Evolutionary conservation across 495 filamentous ascomycete species (phyloP).

Genomic region (Xylaria bambusicola): DNA sequence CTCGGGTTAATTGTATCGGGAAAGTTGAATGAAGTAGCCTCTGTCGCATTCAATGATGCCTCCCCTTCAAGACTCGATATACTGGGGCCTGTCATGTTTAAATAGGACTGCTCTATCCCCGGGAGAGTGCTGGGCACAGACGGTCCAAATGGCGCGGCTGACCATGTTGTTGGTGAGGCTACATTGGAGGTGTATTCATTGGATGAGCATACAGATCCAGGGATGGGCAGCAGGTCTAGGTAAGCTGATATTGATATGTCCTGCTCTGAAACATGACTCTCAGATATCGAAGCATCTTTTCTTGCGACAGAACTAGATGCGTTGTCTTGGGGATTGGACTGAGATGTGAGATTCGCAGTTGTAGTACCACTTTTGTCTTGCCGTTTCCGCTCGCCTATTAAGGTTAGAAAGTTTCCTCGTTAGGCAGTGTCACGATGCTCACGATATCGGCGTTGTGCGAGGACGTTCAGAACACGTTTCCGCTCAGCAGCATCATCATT

Average conservation of each 20-base stretch:
- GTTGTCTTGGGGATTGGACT: background rate
- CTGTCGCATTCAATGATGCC: background rate
- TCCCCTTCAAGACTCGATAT: background rate
- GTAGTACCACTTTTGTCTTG: slow-evolving; percentile 9
- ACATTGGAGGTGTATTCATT: background rate
- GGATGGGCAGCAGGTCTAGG: background rate
- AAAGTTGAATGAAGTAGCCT: background rate
- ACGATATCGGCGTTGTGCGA: slow-evolving; percentile 56
- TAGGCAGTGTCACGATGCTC: slow-evolving; percentile 10
- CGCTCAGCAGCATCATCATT: slow-evolving; percentile 44
- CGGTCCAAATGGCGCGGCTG: background rate
- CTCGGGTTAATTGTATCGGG: background rate
- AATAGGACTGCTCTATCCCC: background rate
- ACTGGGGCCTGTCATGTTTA: background rate
- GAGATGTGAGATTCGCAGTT: background rate
- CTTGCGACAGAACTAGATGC: background rate
- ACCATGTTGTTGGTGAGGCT: background rate
- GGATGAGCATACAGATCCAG: background rate
- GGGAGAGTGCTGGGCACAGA: background rate
- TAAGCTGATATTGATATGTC: background rate
- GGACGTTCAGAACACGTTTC: slow-evolving; percentile 51
- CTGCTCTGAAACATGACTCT: background rate
- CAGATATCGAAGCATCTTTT: background rate
- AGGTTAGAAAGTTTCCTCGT: slow-evolving; percentile 1
- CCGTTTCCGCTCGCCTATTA: slow-evolving; percentile 33